Evolutionary conservation across 176 grass and related monocot species (phyloP).

Genomic region (Zea luxurians): DNA sequence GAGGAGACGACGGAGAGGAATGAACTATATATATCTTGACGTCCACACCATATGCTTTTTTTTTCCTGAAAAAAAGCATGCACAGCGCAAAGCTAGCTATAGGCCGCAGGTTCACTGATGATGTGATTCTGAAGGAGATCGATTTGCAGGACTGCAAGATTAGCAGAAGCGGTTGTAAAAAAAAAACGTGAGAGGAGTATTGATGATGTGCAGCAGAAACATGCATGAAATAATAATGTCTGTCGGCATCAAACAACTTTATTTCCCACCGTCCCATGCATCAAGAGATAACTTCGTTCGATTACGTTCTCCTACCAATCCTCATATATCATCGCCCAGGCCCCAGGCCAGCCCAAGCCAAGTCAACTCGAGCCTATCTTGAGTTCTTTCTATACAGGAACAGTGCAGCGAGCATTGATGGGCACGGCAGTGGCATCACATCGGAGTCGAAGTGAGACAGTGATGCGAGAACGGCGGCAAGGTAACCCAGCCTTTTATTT

Average conservation of each 20-base stretch:
- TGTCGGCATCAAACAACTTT: background rate
- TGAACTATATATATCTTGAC: conserved; percentile 2
- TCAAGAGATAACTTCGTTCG: background rate
- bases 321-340: background rate
- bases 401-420: background rate
- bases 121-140: background rate
- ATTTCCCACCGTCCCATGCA: background rate
- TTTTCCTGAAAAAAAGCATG: conserved; percentile 9
- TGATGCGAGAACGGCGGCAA: background rate
- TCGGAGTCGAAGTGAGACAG: background rate
- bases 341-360: background rate
- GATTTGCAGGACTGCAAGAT: background rate
- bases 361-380: background rate
- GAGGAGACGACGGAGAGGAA: conserved; percentile 12
- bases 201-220: background rate
- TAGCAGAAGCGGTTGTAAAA: background rate
- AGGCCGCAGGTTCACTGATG: background rate
- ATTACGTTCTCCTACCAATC: background rate
- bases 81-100: background rate
- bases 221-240: background rate
- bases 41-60: background rate
- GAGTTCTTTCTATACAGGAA: background rate
- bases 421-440: background rate
- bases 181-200: background rate
- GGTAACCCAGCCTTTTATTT: background rate